Conservation (phyloP, 2,329 filamentous ascomycete species). For the Cladosporium sp. region DNA sequence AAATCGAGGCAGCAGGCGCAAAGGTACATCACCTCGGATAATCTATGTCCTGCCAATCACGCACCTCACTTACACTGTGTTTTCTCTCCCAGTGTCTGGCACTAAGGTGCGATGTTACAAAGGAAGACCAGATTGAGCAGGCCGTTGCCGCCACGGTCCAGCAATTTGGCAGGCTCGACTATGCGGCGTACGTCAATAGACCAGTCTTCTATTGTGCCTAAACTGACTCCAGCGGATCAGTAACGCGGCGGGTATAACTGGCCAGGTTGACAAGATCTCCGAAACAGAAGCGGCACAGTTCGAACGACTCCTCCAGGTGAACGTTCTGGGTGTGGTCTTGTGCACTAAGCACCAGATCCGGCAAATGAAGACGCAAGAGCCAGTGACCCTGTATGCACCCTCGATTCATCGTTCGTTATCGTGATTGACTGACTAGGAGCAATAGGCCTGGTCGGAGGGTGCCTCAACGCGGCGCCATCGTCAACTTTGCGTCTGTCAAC, state of each 20-base stretch:
- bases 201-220: background rate
- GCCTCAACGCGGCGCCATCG: conserved; percentile 39
- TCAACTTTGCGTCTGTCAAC: conserved; percentile 46
- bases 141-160: background rate
- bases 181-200: background rate
- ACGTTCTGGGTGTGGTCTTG: background rate
- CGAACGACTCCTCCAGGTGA: background rate
- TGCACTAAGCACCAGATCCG: background rate
- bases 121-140: background rate
- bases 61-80: background rate
- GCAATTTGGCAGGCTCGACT: background rate
- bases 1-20: background rate
- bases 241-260: background rate
- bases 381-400: background rate
- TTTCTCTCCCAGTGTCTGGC: background rate
- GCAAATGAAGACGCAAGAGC: background rate
- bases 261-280: background rate
- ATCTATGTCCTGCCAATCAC: background rate
- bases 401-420: background rate
- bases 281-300: background rate
- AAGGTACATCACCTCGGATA: background rate
- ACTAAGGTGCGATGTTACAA: background rate
- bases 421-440: background rate
- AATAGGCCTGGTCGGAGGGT: conserved; percentile 22
- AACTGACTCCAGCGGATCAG: background rate